A percentile compares a stretch with the other conserved stretches of the same genome.
phyloP scores from a whole-genome alignment of 371 early-diverging fungal species.

The Rhizopus microsporus region DNA sequence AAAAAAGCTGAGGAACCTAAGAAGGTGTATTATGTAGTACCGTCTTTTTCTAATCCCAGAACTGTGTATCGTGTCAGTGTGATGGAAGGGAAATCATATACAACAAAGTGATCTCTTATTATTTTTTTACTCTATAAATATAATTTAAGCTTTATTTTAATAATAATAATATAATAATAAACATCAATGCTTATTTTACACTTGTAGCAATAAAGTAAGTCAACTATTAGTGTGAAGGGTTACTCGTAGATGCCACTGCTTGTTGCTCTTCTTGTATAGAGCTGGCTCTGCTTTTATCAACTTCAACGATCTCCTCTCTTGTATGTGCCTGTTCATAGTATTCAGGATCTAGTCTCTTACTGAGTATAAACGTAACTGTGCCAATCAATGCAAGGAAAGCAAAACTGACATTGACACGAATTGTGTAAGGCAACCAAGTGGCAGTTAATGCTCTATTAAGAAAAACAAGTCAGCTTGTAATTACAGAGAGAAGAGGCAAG shows the following conservation, averaged over 20 bases:
- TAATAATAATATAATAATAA: no score
- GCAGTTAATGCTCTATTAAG: conserved; percentile 28
- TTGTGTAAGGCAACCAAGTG: conserved; percentile 23
- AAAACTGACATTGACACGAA: conserved; percentile 36
- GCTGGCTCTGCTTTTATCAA: not conserved
- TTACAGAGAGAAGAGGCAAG: not conserved
- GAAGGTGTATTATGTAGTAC: not conserved
- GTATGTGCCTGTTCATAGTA: conserved; percentile 28
- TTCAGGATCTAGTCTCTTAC: conserved; percentile 22
- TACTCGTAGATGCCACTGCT: no score
- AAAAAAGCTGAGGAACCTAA: conserved; percentile 3
- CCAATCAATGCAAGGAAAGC: conserved; percentile 25
- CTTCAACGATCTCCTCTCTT: conserved; percentile 25
- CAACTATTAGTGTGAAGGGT: no score
- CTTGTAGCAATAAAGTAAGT: no score
- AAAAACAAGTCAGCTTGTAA: not conserved
- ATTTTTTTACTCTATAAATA: no score
- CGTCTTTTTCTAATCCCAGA: conserved; percentile 8
- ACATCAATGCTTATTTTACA: no score
- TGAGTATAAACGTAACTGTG: conserved; percentile 24
- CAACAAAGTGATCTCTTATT: not conserved
- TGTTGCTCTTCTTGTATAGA: no score
- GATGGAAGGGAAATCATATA: not conserved
- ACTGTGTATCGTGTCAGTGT: not conserved
- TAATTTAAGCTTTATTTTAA: no score